A percentile compares a stretch with the other conserved stretches of the same genome.
Evolutionary conservation across 192 early-diverging fungal species (phyloP).

Genomic region (Neocallimastix lanati): DNA sequence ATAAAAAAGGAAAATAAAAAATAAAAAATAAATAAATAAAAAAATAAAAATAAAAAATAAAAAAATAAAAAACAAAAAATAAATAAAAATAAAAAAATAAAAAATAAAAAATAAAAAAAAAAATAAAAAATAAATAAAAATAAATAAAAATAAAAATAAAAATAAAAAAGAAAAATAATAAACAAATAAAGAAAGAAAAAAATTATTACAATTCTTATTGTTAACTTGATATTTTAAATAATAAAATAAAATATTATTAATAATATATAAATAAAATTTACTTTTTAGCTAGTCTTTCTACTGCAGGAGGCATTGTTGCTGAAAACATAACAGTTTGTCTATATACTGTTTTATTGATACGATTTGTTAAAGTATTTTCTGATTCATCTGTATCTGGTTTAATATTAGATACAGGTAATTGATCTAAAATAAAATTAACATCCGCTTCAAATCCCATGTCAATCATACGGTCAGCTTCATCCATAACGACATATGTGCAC

Average conservation of each 20-base stretch:
- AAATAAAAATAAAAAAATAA: neutral
- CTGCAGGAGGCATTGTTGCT: slow-evolving; percentile 89
- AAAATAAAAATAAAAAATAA: no score
- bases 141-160: no score
- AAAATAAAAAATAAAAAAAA: no score
- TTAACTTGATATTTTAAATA: no score
- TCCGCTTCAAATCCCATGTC: slow-evolving; percentile 89
- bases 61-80: no score
- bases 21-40: no score
- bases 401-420: slow-evolving; percentile 73
- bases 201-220: no score
- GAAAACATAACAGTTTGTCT: slow-evolving; percentile 99
- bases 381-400: slow-evolving; percentile 67
- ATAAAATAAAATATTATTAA: no score
- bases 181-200: no score
- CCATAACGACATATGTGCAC: slow-evolving; percentile 96
- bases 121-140: no score
- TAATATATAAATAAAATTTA: no score
- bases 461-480: slow-evolving; percentile 84
- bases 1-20: no score
- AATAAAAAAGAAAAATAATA: neutral
- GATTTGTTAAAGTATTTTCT: slow-evolving; percentile 20
- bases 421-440: slow-evolving; percentile 88
- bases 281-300: slow-evolving; percentile 84
- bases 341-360: slow-evolving; percentile 17